phyloP scores from a whole-genome alignment of 139 green algal species.

The Spirogloea muscicola region DNA sequence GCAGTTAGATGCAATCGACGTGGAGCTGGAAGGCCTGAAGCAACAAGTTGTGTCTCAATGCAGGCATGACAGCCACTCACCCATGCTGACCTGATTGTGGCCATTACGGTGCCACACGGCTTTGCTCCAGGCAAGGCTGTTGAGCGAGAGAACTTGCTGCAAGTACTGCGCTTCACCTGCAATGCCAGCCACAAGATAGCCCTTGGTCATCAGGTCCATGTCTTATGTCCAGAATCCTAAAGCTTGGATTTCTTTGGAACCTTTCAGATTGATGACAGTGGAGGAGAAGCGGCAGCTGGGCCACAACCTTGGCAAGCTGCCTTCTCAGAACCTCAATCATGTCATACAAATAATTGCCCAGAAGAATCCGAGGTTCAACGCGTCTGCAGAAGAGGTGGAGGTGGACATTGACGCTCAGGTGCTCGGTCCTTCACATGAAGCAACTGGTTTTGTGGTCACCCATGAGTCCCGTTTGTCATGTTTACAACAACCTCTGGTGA shows the following conservation, averaged over 20 bases:
- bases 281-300: slow-evolving; percentile 67
- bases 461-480: not conserved
- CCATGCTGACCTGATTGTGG: too few species aligned
- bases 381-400: slow-evolving; percentile 57
- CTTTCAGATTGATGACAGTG: slow-evolving; percentile 60
- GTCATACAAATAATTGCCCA: slow-evolving; percentile 60
- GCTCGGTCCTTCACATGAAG: not conserved
- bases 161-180: too few species aligned
- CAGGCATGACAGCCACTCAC: too few species aligned
- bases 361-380: slow-evolving; percentile 26
- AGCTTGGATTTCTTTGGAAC: too few species aligned
- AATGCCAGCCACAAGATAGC: too few species aligned
- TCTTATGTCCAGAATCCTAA: too few species aligned
- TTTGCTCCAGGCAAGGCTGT: too few species aligned
- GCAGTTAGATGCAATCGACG: not conserved
- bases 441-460: not conserved
- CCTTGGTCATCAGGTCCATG: too few species aligned
- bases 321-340: slow-evolving; percentile 53
- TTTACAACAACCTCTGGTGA: not conserved
- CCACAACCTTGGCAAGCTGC: slow-evolving; percentile 56
- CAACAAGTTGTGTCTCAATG: not conserved
- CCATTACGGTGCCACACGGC: too few species aligned
- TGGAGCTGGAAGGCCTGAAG: not conserved
- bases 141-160: too few species aligned
- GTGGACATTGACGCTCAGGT: slow-evolving; percentile 61